Evolutionary conservation across 148 eudicot genomes (phyloP).

Genomic region (Rhododendron simsii): DNA sequence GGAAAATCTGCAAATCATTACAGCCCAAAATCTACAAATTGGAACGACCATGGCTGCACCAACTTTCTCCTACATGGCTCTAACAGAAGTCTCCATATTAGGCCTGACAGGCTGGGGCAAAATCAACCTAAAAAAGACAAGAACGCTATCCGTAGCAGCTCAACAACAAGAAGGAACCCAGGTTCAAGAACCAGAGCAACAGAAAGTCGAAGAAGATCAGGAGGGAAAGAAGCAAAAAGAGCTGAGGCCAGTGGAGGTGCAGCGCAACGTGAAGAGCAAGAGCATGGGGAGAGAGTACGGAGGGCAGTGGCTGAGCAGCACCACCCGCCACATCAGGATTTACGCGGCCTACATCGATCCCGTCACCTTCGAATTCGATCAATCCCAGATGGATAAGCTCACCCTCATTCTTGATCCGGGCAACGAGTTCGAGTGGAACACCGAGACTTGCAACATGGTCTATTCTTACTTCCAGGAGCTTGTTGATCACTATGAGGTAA

Average conservation of each 20-base stretch:
- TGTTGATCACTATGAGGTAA: slow-evolving; percentile 92
- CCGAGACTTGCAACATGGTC: slow-evolving; percentile 63
- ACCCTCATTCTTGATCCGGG: slow-evolving; percentile 81
- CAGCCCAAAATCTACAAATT: background rate
- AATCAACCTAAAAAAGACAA: slow-evolving; percentile 16
- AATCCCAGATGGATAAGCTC: slow-evolving; percentile 84
- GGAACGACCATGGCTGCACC: slow-evolving; percentile 19
- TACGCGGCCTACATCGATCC: slow-evolving; percentile 90
- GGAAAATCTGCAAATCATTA: background rate
- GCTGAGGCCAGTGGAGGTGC: slow-evolving; percentile 65
- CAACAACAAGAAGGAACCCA: slow-evolving; percentile 42
- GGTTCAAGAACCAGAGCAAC: slow-evolving; percentile 26
- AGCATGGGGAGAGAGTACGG: slow-evolving; percentile 71
- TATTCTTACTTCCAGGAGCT: slow-evolving; percentile 77
- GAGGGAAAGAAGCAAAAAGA: slow-evolving; percentile 14
- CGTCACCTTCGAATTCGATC: slow-evolving; percentile 70
- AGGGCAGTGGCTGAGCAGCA: slow-evolving; percentile 93
- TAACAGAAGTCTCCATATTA: slow-evolving; percentile 44
- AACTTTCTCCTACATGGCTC: slow-evolving; percentile 53
- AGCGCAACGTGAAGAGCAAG: slow-evolving; percentile 64
- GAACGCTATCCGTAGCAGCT: slow-evolving; percentile 37
- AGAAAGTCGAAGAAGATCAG: slow-evolving; percentile 12
- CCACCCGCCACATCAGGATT: slow-evolving; percentile 81
- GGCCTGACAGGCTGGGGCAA: slow-evolving; percentile 23
- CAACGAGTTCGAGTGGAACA: slow-evolving; percentile 79